Conservation (phyloP, 371 early-diverging fungal genomes). For the Mycotypha africana region DNA sequence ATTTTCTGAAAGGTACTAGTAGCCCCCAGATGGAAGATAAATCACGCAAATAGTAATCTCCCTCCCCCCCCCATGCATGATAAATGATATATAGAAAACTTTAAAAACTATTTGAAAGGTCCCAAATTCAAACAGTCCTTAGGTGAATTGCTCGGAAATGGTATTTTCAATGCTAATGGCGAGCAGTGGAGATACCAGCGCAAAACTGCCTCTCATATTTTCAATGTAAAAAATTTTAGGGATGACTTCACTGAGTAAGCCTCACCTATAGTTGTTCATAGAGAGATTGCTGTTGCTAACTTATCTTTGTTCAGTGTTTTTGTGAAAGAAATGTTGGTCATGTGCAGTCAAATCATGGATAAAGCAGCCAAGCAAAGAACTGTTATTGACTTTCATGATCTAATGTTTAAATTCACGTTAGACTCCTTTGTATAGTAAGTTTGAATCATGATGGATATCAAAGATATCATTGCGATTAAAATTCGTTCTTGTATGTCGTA, state of each 20-base stretch:
- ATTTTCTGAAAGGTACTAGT: slow-evolving; percentile 8
- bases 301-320: slow-evolving; percentile 35
- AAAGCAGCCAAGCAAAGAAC: slow-evolving; percentile 22
- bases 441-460: neutral
- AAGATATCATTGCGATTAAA: neutral
- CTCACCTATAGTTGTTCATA: too few species aligned
- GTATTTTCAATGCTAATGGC: slow-evolving; percentile 42
- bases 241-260: slow-evolving; percentile 38
- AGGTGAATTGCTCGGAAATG: slow-evolving; percentile 30
- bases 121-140: slow-evolving; percentile 22
- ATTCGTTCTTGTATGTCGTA: neutral
- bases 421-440: slow-evolving; percentile 53
- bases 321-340: slow-evolving; percentile 35
- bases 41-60: too few species aligned
- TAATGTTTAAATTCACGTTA: slow-evolving; percentile 49
- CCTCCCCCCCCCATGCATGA: neutral
- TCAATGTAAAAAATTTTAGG: slow-evolving; percentile 45
- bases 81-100: slow-evolving; percentile 21
- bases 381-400: slow-evolving; percentile 39
- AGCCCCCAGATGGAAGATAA: too few species aligned
- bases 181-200: slow-evolving; percentile 33
- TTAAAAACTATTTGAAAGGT: slow-evolving; percentile 42
- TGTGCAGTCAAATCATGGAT: slow-evolving; percentile 28
- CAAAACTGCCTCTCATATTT: slow-evolving; percentile 42
- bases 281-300: neutral